Conservation (phyloP, 2,329 filamentous ascomycete genomes). For the Ceratocystis lukuohia region DNA sequence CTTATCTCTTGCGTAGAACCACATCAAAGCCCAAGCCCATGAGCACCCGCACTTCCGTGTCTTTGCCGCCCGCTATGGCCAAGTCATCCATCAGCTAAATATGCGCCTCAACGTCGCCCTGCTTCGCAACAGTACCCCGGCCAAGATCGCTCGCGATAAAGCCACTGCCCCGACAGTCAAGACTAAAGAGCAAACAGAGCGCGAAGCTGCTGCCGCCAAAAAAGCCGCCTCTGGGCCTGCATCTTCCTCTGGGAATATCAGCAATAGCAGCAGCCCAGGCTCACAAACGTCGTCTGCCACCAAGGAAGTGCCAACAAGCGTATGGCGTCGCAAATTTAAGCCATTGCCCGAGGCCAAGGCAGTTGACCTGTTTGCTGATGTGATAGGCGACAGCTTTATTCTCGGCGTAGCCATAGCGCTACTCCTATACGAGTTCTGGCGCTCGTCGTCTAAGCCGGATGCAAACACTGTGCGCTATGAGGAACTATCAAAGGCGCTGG, state of each 20-base stretch:
- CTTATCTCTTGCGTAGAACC: constrained; percentile 36
- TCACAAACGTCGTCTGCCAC: constrained; percentile 1
- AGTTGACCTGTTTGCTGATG: constrained; percentile 53
- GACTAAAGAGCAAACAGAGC: constrained; percentile 46
- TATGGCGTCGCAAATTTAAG: constrained; percentile 51
- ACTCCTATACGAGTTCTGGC: constrained; percentile 50
- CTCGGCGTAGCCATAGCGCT: constrained; percentile 43
- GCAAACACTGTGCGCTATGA: constrained; percentile 40
- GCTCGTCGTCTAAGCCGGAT: constrained; percentile 47
- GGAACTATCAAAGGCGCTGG: constrained; percentile 35
- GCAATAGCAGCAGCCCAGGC: neutral
- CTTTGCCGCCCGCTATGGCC: constrained; percentile 49
- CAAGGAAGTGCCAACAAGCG: constrained; percentile 27
- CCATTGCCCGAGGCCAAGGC: constrained; percentile 51
- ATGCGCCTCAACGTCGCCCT: constrained; percentile 50
- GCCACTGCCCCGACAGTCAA: constrained; percentile 52
- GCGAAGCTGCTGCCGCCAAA: constrained; percentile 31
- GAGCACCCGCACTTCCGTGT: constrained; percentile 48
- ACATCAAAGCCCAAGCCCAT: constrained; percentile 51
- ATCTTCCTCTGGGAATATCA: neutral
- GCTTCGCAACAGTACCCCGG: constrained; percentile 43
- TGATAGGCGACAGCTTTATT: constrained; percentile 51
- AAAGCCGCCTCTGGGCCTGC: neutral
- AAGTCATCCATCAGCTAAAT: constrained; percentile 52
- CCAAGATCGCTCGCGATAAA: constrained; percentile 46